Conservation (phyloP, 345 rosid genomes). For the Aquilaria yunnanensis region DNA sequence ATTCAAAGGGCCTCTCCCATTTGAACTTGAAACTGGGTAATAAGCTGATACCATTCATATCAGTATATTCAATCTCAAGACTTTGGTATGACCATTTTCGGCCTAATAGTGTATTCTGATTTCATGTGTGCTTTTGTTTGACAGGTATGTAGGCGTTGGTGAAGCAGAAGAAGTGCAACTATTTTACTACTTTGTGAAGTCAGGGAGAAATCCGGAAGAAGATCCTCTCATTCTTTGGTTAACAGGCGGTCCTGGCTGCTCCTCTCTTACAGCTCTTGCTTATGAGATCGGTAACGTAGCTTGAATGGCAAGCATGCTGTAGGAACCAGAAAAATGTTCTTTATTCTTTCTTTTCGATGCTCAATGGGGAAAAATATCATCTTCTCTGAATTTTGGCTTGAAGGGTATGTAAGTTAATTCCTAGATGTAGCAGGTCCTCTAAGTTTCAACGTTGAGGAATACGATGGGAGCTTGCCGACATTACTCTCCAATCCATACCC, state of each 20-base stretch:
- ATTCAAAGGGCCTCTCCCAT: conserved; percentile 59
- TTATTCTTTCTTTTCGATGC: neutral
- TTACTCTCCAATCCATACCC: conserved; percentile 18
- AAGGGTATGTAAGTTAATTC: neutral
- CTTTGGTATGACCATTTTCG: too few relatives aligned
- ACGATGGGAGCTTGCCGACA: conserved; percentile 22
- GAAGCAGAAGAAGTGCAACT: conserved; percentile 17
- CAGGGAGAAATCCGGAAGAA: conserved; percentile 18
- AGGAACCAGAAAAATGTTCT: neutral
- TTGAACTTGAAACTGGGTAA: conserved; percentile 70
- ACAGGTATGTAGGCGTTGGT: conserved; percentile 8
- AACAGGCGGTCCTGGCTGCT: conserved; percentile 39
- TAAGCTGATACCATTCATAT: neutral
- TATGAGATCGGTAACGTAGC: conserved; percentile 20
- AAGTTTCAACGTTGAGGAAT: conserved; percentile 12
- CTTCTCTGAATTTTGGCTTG: neutral
- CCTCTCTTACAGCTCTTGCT: conserved; percentile 28
- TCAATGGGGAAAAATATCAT: neutral
- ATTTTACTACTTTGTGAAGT: conserved; percentile 32
- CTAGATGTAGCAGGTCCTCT: conserved; percentile 24
- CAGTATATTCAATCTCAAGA: too few relatives aligned
- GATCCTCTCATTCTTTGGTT: conserved; percentile 36
- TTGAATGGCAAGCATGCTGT: neutral
- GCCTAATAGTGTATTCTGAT: neutral
- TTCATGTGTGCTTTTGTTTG: neutral